A percentile compares a stretch with the other conserved stretches of the same genome.
These are phyloP conservation scores for Sporothrix luriei DNA, from an alignment of 2,329 filamentous ascomycete genomes.

Conservation along the genomic window DNA sequence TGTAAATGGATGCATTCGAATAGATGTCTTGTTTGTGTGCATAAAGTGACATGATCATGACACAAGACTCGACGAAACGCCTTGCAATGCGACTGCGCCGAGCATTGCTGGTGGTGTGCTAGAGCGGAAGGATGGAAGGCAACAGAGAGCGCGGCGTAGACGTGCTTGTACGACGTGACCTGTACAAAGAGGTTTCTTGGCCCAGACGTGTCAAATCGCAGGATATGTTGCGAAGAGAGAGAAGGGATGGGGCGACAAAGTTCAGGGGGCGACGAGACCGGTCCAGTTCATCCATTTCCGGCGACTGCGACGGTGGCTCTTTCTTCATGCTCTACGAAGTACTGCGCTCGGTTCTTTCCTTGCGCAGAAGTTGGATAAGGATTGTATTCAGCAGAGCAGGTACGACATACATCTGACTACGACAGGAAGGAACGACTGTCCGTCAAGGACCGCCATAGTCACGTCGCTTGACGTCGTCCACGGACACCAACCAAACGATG, in stretches of 20 bases:
- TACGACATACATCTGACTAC: neutral
- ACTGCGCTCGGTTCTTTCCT: neutral
- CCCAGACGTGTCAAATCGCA: neutral
- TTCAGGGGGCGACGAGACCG: neutral
- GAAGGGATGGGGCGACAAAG: constrained; percentile 1
- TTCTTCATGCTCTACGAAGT: neutral
- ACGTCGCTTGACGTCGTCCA: neutral
- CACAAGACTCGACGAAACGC: constrained; percentile 3
- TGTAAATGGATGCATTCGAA: neutral
- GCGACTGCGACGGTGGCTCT: neutral
- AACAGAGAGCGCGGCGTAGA: too few species aligned
- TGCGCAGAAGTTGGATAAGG: neutral
- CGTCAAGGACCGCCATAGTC: neutral
- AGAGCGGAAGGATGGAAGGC: too few species aligned
- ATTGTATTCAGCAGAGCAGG: constrained; percentile 1
- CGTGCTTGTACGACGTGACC: too few species aligned
- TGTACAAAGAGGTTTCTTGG: neutral
- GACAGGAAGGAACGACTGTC: neutral
- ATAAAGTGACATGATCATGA: neutral
- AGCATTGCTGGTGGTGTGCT: neutral
- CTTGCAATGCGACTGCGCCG: neutral
- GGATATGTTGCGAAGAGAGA: neutral
- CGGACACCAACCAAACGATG: neutral
- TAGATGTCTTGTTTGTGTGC: too few species aligned
- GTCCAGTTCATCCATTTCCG: neutral